Evolutionary conservation across 2,329 filamentous ascomycete genomes (phyloP).

Genomic region (Apiospora pterosperma): DNA sequence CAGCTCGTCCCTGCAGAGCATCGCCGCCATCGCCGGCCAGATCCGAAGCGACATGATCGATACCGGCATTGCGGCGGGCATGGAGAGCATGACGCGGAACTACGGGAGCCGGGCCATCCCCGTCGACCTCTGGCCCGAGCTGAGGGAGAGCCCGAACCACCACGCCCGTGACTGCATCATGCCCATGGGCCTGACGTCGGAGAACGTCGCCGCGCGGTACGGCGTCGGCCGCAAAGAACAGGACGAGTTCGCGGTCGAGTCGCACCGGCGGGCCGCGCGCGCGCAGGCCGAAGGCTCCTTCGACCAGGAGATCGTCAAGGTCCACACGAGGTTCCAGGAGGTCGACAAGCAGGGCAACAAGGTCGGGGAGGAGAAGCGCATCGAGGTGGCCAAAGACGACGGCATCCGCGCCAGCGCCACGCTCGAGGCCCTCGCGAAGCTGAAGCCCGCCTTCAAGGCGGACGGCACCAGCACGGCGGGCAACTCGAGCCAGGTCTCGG

Average conservation of each 20-base stretch:
- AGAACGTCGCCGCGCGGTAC: constrained; percentile 82
- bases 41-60: constrained; percentile 73
- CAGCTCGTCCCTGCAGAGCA: constrained; percentile 71
- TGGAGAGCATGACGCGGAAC: constrained; percentile 95
- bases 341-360: constrained; percentile 58
- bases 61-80: constrained; percentile 78
- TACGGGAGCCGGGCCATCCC: constrained; percentile 86
- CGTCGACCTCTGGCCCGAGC: constrained; percentile 71
- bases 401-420: constrained; percentile 70
- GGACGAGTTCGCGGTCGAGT: constrained; percentile 75
- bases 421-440: constrained; percentile 66
- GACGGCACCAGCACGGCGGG: constrained; percentile 80
- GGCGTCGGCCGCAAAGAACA: constrained; percentile 71
- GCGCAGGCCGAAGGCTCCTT: constrained; percentile 71
- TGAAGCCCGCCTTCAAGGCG: constrained; percentile 81
- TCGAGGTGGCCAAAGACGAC: constrained; percentile 76
- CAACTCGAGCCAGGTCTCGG: constrained; percentile 81
- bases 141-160: constrained; percentile 60
- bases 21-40: constrained; percentile 69
- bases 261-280: constrained; percentile 68
- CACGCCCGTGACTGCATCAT: constrained; percentile 85
- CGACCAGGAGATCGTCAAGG: constrained; percentile 74
- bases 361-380: constrained; percentile 51
- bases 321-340: constrained; percentile 66
- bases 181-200: constrained; percentile 87